Evolutionary conservation across 2,329 filamentous ascomycete species (phyloP), one percentile per base, ranked within the genome.

Genomic region (Diaporthe ampelina): DNA sequence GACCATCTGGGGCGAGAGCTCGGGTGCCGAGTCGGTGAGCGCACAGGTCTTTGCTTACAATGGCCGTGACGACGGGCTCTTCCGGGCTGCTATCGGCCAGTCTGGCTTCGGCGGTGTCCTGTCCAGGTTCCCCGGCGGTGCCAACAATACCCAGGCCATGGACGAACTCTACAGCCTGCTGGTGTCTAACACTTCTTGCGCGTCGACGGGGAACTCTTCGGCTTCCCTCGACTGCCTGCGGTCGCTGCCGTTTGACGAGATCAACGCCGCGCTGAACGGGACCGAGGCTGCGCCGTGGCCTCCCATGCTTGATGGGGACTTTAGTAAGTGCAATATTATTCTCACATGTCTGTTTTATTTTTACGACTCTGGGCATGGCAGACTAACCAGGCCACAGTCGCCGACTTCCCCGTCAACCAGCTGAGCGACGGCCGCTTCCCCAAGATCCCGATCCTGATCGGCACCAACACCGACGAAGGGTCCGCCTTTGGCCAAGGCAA

Each of bases 1-100:
- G n/a, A 88, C 85, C 1, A 81, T 89, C 50, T 89, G 84, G 80
- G 88, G 86, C 45, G 86, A 89, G 78, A 88, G 84, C 24, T 87
- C 88, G 1, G 88, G 88, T 2, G 87, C 81, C 26, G 85, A 84
- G 74, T 85, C 83, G 7, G 85, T 88, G 1, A 83, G 85, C 4
- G 80, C 81, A 3, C 87, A 89, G 61, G 81, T 88, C 0, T 79
- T 85, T 24, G 86, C 87, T 7, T 88, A 88, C 73, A 85, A 85
- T 19, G 88, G 88, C 2, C 82, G 87, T 24, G 83, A 89, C 56
- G 87, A 90, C 71, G 82, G 82, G 0, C 83, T 91, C 0, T 91
- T 91, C 78, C 82, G 86, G 5, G 85, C 78, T 8, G 88, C 83
- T 1, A 88, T 89, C 24, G 83, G 83, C 50, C 79, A 91, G 76